Evolutionary conservation across 225 moss, liverwort and hornwort genomes (phyloP).

Genomic region (Pseudisothecium myosuroides): DNA sequence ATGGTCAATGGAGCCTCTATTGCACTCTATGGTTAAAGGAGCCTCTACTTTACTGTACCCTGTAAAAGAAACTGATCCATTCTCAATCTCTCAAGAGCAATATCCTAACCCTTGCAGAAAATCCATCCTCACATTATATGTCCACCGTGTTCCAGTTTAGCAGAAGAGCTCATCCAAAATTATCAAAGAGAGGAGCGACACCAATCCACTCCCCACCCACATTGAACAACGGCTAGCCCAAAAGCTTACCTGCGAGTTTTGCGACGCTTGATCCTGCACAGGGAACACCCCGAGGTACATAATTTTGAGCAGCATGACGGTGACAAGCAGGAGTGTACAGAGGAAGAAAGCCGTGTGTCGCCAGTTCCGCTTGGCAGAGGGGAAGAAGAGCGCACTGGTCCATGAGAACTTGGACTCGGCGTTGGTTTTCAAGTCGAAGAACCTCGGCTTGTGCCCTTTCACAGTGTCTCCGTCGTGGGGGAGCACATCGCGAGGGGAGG

Average conservation of each 20-base stretch:
- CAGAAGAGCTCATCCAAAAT: neutral
- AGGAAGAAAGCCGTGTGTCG: constrained; percentile 13
- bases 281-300: neutral
- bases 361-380: constrained; percentile 4
- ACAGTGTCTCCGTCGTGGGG: neutral
- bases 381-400: neutral
- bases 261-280: neutral
- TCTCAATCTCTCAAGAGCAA: neutral
- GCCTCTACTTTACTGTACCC: neutral
- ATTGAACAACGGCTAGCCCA: neutral
- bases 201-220: neutral
- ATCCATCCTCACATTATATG: neutral
- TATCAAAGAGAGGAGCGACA: neutral
- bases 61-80: neutral
- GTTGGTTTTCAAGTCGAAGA: neutral
- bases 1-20: neutral
- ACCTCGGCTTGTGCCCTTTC: constrained; percentile 10
- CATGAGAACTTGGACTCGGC: neutral
- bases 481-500: neutral
- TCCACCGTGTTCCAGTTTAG: neutral
- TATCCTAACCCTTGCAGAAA: neutral
- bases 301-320: constrained; percentile 15
- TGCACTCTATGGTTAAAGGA: neutral
- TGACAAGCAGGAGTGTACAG: constrained; percentile 7
- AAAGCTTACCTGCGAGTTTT: constrained; percentile 3